phyloP scores from a whole-genome alignment of 139 green algal genomes.

The Picochlorum sp. region DNA sequence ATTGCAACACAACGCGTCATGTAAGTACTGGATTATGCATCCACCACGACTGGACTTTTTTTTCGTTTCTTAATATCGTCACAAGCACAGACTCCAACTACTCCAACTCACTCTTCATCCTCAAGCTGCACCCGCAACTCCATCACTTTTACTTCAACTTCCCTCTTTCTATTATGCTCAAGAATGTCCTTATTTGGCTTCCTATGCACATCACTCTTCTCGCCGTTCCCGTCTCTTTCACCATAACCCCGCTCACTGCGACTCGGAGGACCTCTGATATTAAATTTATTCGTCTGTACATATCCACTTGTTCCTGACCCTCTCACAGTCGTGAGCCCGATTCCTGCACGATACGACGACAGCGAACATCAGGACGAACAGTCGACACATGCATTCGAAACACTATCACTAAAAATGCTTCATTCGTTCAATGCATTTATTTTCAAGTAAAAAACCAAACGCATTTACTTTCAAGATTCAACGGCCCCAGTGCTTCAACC shows the following conservation, averaged over 20 bases:
- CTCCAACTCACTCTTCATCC: constrained; percentile 42
- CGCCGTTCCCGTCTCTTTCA: constrained; percentile 1
- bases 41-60: neutral
- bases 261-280: constrained; percentile 37
- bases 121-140: constrained; percentile 68
- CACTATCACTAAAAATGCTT: no score
- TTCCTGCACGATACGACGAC: constrained; percentile 20
- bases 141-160: constrained; percentile 84
- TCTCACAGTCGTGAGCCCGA: constrained; percentile 82
- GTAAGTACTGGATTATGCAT: neutral
- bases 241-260: neutral
- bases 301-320: constrained; percentile 89
- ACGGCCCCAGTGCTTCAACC: no score
- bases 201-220: constrained; percentile 9
- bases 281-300: constrained; percentile 93
- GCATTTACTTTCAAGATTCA: no score
- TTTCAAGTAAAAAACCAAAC: no score
- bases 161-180: constrained; percentile 84
- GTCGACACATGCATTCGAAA: no score
- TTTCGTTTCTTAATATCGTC: neutral
- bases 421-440: no score
- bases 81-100: constrained; percentile 21
- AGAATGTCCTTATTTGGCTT: constrained; percentile 79
- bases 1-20: constrained; percentile 7
- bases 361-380: no score